Conservation (phyloP, 768 basidiomycete species). For the Amanita thiersii region DNA sequence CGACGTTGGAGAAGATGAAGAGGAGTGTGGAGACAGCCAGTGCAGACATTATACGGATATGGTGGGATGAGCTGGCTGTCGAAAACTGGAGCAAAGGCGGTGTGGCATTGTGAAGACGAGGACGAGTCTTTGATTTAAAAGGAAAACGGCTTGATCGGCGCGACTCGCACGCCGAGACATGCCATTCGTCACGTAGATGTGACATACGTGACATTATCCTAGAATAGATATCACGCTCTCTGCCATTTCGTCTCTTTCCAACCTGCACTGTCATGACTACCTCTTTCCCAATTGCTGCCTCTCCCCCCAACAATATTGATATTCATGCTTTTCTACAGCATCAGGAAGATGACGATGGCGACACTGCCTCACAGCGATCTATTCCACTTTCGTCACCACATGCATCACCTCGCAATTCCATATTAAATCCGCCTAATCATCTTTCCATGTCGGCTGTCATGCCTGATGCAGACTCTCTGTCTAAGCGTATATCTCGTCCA, state of each 20-base stretch:
- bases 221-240: conserved; percentile 9
- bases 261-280: conserved; percentile 15
- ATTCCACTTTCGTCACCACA: conserved; percentile 66
- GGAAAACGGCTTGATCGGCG: background rate
- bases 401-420: conserved; percentile 38
- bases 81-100: background rate
- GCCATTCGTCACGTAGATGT: background rate
- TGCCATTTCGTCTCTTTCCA: background rate
- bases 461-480: conserved; percentile 18
- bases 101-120: background rate
- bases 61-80: conserved; percentile 3
- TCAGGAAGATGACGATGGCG: conserved; percentile 45
- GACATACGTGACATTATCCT: background rate
- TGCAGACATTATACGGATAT: background rate
- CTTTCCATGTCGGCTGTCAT: conserved; percentile 4
- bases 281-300: conserved; percentile 23
- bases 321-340: conserved; percentile 18
- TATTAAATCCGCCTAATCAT: conserved; percentile 13
- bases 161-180: too few species aligned
- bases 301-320: conserved; percentile 19
- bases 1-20: conserved; percentile 12
- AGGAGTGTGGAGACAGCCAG: conserved; percentile 9
- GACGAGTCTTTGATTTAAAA: background rate
- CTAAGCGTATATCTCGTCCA: conserved; percentile 33
- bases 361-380: conserved; percentile 74